Evolutionary conservation across 352 stramenopile genomes (phyloP), one percentile per base, ranked within the genome.

Genomic region (Globisporangium nodosum): DNA sequence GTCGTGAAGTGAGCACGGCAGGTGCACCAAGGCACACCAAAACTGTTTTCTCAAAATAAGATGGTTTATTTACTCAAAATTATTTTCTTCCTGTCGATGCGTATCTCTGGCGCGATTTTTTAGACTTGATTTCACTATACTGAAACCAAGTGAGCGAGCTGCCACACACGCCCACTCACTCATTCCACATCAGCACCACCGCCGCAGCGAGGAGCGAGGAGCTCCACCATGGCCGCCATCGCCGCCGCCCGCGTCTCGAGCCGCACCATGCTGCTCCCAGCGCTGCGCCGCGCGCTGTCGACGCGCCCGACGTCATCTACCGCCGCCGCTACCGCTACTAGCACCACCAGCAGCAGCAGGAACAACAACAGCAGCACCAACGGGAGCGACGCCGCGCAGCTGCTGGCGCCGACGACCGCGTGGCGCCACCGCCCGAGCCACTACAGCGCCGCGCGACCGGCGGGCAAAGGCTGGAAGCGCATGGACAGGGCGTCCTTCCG

Each of bases 401-500:
- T 49, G 18, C 43, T 49, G 43, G 43, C 18, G 43, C 43, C 43
- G 3, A 16, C 43, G 20, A n/a, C n/a, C 43, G 49, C 52, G 33
- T 64, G 54, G 59, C 64, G 59, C 39, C 65, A 69, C 46, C 60
- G 61, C 24, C 64, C 64, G 46, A 56, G 48, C 49, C 47, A 58
- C 30, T 76, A 76, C 56, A 52, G 52, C 47, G 30, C 53, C 52
- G 31, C 52, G 48, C 56, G 56, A 45, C 61, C 63, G 11, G 13
- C 63, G 48, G 74, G 71, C 52, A 61, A 69, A 45, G 72, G 77
- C 45, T 76, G 71, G 75, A 69, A 76, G 16, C 61, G 73, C 12
- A 82, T 87, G 71, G 77, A 91, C 52, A 73, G 78, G 52, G 57
- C 60, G 62, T 85, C 75, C 31, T 88, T 91, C 64, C 71, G 69